Evolutionary conservation across 2,329 filamentous ascomycete species (phyloP).

Genomic region (Colletotrichum sp.): DNA sequence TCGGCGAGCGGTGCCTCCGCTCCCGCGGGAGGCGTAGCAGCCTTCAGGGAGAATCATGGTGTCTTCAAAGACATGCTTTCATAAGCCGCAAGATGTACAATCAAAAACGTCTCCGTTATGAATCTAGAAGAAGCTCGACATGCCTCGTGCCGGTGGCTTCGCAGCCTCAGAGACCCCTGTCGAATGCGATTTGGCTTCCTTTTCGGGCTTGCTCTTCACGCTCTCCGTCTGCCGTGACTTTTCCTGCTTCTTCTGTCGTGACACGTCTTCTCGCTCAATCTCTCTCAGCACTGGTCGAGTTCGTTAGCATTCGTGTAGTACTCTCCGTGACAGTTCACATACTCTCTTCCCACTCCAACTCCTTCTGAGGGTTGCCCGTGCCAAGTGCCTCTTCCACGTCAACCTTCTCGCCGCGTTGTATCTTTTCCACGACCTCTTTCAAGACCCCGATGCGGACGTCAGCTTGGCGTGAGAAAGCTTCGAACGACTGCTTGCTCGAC

Average conservation of each 20-base stretch:
- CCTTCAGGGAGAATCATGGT: constrained; percentile 25
- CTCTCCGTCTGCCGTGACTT: constrained; percentile 31
- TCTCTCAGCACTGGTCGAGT: constrained; percentile 63
- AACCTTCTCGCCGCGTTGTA: constrained; percentile 76
- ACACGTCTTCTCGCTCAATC: constrained; percentile 67
- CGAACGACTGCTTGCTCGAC: constrained; percentile 76
- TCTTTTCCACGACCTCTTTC: constrained; percentile 74
- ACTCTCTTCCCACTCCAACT: constrained; percentile 90
- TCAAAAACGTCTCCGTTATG: constrained; percentile 27
- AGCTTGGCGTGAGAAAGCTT: constrained; percentile 74
- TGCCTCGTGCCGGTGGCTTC: constrained; percentile 28
- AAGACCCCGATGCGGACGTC: constrained; percentile 80
- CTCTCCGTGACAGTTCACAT: constrained; percentile 30
- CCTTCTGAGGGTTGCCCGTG: constrained; percentile 75
- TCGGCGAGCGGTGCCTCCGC: neutral
- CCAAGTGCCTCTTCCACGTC: constrained; percentile 86
- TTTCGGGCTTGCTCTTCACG: constrained; percentile 24
- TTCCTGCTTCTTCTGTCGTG: constrained; percentile 50
- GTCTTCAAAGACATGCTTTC: constrained; percentile 68
- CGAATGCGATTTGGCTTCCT: constrained; percentile 23
- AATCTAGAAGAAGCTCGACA: constrained; percentile 57
- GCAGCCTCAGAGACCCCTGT: constrained; percentile 6
- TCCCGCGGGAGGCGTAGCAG: neutral
- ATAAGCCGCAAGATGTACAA: constrained; percentile 32
- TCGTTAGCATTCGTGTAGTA: constrained; percentile 18